A percentile compares a stretch with the other conserved stretches of the same genome.
Evolutionary conservation across 2,329 filamentous ascomycete genomes (phyloP).

Genomic region (Byssochlamys sp.): DNA sequence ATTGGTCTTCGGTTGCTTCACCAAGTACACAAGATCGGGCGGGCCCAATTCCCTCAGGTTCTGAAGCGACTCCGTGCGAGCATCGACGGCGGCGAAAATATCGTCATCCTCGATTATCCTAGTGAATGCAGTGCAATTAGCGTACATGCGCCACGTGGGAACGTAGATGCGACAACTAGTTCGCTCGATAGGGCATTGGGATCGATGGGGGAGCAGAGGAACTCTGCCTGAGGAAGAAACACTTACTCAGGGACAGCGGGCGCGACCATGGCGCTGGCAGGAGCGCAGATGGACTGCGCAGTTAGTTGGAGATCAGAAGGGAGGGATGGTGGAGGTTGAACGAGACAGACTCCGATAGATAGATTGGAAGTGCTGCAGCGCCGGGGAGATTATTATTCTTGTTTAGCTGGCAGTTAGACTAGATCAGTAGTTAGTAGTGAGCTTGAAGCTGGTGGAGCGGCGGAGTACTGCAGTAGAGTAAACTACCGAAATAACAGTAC

Average conservation of each 20-base stretch:
- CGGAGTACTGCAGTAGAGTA: background rate
- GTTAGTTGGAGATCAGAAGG: slow-evolving; percentile 4
- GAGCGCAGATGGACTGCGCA: slow-evolving; percentile 9
- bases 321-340: background rate
- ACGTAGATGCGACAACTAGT: background rate
- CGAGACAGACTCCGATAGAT: background rate
- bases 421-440: background rate
- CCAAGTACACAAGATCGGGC: slow-evolving; percentile 86
- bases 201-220: slow-evolving; percentile 7
- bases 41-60: slow-evolving; percentile 85
- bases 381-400: background rate
- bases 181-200: background rate
- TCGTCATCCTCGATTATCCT: slow-evolving; percentile 91
- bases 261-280: slow-evolving; percentile 52
- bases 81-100: slow-evolving; percentile 74
- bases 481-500: too few species aligned
- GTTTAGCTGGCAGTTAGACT: background rate
- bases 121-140: slow-evolving; percentile 1
- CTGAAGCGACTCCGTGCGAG: slow-evolving; percentile 78
- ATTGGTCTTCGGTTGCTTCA: slow-evolving; percentile 62
- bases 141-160: background rate
- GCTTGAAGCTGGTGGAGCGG: background rate
- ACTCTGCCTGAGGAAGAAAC: slow-evolving; percentile 5
- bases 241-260: slow-evolving; percentile 68
- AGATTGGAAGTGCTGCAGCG: background rate